phyloP scores from a whole-genome alignment of 305 asterid species.

The Solanum hybrid region DNA sequence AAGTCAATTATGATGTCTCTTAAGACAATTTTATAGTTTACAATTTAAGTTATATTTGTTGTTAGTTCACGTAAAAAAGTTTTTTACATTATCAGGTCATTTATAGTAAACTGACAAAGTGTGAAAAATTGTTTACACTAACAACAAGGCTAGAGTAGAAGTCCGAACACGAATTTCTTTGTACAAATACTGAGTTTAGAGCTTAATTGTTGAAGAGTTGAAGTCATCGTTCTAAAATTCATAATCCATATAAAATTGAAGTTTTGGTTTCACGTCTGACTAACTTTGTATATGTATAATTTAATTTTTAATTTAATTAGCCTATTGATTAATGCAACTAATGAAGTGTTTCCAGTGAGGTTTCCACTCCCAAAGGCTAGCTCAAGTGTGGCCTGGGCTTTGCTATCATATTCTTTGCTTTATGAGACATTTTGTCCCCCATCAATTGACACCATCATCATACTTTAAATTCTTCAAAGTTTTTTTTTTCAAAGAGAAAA shows the following conservation, averaged over 20 bases:
- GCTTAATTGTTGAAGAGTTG: not conserved
- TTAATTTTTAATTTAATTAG: not conserved
- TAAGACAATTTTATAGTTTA: conserved; percentile 4
- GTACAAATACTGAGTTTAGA: too few species aligned
- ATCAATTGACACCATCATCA: conserved; percentile 41
- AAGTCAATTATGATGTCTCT: conserved; percentile 12
- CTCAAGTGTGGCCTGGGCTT: conserved; percentile 18
- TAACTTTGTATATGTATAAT: not conserved
- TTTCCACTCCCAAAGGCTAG: conserved; percentile 23
- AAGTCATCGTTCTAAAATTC: not conserved
- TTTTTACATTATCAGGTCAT: not conserved
- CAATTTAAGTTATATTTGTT: not conserved
- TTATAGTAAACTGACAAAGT: not conserved
- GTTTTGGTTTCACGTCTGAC: not conserved
- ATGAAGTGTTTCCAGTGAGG: conserved; percentile 41
- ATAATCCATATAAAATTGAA: not conserved
- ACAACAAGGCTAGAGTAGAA: too few species aligned
- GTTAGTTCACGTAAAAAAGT: not conserved
- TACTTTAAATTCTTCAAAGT: conserved; percentile 11
- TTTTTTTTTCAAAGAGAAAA: not conserved
- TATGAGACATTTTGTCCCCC: conserved; percentile 51
- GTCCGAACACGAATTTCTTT: too few species aligned
- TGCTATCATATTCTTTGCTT: conserved; percentile 30
- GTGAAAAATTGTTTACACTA: too few species aligned
- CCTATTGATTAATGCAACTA: conserved; percentile 20